Conservation (phyloP, 768 basidiomycete genomes). For the Mycena sanguinolenta region DNA sequence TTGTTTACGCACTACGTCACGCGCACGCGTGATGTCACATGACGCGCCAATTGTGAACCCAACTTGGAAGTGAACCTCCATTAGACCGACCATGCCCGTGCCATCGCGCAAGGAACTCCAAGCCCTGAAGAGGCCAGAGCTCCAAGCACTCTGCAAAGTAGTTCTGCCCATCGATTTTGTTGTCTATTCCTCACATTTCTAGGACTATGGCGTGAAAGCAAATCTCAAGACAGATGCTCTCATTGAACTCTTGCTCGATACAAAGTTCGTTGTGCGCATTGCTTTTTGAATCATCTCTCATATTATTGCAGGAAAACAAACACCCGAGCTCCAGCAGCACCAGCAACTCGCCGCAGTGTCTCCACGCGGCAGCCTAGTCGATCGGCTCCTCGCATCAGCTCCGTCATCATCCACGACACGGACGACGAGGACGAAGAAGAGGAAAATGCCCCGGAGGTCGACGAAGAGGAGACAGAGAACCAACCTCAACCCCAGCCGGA, state of each 20-base stretch:
- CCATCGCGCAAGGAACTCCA: conserved; percentile 59
- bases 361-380: conserved; percentile 54
- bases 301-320: conserved; percentile 42
- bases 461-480: conserved; percentile 42
- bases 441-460: conserved; percentile 38
- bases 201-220: conserved; percentile 87
- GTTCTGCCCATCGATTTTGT: neutral
- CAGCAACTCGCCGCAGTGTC: conserved; percentile 49
- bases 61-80: neutral
- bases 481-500: conserved; percentile 31
- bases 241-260: conserved; percentile 79
- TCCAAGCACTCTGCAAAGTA: conserved; percentile 82
- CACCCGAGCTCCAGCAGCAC: conserved; percentile 44
- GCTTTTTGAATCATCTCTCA: conserved; percentile 26
- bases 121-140: conserved; percentile 60
- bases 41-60: neutral
- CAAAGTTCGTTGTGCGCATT: conserved; percentile 52
- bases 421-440: conserved; percentile 59
- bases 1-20: too few species aligned
- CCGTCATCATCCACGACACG: conserved; percentile 63
- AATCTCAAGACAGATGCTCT: conserved; percentile 86
- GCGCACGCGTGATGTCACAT: neutral
- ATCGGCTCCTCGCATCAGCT: conserved; percentile 56
- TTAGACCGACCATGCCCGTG: conserved; percentile 58
- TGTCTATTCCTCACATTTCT: conserved; percentile 35